Percentiles rank a stretch among this genome's conserved stretches.
Evolutionary conservation across 139 green algal species (phyloP).

Genomic region (Chlamydomonas eustigma): DNA sequence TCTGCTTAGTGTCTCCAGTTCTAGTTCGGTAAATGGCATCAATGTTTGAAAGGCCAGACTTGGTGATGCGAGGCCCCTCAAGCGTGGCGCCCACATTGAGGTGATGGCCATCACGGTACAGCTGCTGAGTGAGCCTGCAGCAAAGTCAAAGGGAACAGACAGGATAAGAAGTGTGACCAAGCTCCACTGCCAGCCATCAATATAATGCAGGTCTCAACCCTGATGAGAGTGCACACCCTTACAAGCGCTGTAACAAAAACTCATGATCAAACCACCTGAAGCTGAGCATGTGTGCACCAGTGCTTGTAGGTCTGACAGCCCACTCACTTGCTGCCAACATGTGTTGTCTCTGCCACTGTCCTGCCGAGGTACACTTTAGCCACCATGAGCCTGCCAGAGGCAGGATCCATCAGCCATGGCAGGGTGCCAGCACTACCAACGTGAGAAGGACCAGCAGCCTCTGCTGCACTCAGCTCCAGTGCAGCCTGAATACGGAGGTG

Average conservation of each 20-base stretch:
- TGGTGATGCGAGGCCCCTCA: slow-evolving; percentile 18
- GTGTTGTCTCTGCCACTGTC: slow-evolving; percentile 1
- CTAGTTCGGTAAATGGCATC: slow-evolving; percentile 40
- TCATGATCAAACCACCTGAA: no score
- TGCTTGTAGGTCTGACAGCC: no score
- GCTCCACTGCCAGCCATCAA: no score
- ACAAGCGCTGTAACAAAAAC: no score
- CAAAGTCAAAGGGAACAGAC: no score
- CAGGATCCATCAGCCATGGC: neutral
- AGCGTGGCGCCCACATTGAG: neutral
- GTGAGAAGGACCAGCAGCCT: neutral
- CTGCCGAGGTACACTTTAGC: slow-evolving; percentile 50
- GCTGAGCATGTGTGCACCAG: no score
- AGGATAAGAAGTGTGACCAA: no score
- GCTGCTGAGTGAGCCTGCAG: slow-evolving; percentile 5
- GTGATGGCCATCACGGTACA: slow-evolving; percentile 32
- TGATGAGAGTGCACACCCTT: no score
- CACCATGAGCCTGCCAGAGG: slow-evolving; percentile 37
- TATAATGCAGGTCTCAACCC: no score
- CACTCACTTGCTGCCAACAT: neutral
- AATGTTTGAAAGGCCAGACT: slow-evolving; percentile 8
- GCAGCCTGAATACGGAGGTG: slow-evolving; percentile 25
- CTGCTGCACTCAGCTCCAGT: slow-evolving; percentile 15
- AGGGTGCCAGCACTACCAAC: neutral
- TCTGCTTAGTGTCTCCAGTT: slow-evolving; percentile 45